Evolutionary conservation across 176 grass and related monocot species (phyloP), one percentile per base, ranked within the genome.

Genomic region (Urochloa ruziziensis): DNA sequence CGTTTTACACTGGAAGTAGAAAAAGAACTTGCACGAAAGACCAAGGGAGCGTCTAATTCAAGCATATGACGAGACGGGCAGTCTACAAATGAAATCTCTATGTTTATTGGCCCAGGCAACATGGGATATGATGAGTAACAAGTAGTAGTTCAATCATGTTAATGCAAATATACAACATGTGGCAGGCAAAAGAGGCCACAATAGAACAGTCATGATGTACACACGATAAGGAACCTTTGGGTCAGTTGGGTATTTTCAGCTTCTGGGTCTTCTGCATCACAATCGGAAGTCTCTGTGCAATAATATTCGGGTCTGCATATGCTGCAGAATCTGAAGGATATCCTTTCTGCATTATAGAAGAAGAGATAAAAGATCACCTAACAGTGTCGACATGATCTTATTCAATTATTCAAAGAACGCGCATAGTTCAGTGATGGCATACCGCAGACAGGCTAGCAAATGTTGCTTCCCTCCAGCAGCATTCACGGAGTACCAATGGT

Each of bases 401-500:
- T 61, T 67, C 37, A 78, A 28, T 77, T 35, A 56, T 61, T 67
- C 37, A 78, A 28, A 51, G 13, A 35, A 70, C 14, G 24, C 59
- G 67, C 6, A n/a, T 35, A 13, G 28, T 74, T 36, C 11, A 75
- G 79, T 36, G 51, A 27, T 46, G 82, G 24, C 89, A 88, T 90
- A 95, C 96, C 62, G 79, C 87, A 73, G 87, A 88, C 82, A 95
- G 86, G 84, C 57, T 83, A 74, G 83, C 86, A 74, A 98, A 90
- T 48, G 93, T 84, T 82, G 93, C 89, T 90, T 95, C 96, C 77
- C 92, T 93, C 96, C 92, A 93, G 87, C 92, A 93, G 28, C 77
- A 84, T 53, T 98, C 96, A 65, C 91, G 86, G 65, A 98, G 91
- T 84, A 98, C 84, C 59, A 82, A 28, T 1, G 92, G 93, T 49